Conservation (phyloP, 768 basidiomycete genomes). For the Dictyophora rubrovolvata region DNA sequence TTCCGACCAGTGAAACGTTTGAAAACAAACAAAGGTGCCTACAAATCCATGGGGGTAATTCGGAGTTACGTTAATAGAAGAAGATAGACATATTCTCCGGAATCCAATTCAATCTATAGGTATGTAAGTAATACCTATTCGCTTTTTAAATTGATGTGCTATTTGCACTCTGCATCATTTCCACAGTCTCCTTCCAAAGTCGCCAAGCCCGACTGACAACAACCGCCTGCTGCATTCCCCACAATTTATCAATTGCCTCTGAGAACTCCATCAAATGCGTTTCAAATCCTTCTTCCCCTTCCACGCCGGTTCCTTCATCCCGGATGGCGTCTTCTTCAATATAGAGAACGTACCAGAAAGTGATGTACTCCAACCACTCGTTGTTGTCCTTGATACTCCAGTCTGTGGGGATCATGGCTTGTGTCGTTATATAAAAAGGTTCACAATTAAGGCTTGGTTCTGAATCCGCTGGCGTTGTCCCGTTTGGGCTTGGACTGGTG, state of each 20-base stretch:
- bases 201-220: background rate
- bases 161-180: background rate
- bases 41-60: too few relatives aligned
- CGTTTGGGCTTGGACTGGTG: background rate
- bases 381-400: background rate
- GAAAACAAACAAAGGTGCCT: too few relatives aligned
- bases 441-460: slow-evolving; percentile 5
- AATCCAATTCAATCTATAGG: background rate
- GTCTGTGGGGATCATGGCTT: background rate
- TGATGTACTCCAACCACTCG: slow-evolving; percentile 31
- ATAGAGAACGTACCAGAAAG: slow-evolving; percentile 45
- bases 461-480: background rate
- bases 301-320: slow-evolving; percentile 45
- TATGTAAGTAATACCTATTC: background rate
- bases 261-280: slow-evolving; percentile 33
- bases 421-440: slow-evolving; percentile 8
- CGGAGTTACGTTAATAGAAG: too few relatives aligned
- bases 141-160: too few relatives aligned
- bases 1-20: too few relatives aligned
- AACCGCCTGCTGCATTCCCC: background rate
- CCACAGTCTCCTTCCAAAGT: background rate
- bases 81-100: too few relatives aligned
- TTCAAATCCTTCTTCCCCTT: slow-evolving; percentile 40
- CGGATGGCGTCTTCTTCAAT: slow-evolving; percentile 41
- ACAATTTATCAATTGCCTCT: slow-evolving; percentile 24